A percentile compares a stretch with the other conserved stretches of the same genome.
Conservation (phyloP, 2,329 filamentous ascomycete genomes). For the Aureobasidium sp. region DNA sequence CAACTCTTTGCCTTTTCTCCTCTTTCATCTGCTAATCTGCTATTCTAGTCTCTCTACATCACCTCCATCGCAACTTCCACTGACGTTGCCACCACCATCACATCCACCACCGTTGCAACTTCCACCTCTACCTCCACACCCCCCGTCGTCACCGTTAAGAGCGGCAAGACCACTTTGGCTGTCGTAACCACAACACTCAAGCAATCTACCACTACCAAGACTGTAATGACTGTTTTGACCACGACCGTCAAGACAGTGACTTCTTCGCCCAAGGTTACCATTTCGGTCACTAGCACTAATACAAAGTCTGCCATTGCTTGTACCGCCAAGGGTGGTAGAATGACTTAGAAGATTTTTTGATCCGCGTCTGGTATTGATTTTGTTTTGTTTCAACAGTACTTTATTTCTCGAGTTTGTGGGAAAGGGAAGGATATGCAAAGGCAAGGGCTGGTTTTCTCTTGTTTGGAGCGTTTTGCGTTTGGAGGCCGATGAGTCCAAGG, state of each 20-base stretch:
- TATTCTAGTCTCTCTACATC: slow-evolving; percentile 16
- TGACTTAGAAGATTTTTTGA: slow-evolving; percentile 3
- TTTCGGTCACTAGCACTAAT: slow-evolving; percentile 12
- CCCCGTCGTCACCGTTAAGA: slow-evolving; percentile 4
- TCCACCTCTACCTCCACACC: neutral
- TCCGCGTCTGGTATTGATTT: too few relatives aligned
- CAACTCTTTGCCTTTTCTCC: neutral
- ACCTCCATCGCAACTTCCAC: slow-evolving; percentile 3
- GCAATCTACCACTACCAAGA: slow-evolving; percentile 7
- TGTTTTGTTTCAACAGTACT: too few relatives aligned
- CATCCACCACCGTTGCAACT: slow-evolving; percentile 6
- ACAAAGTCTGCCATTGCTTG: slow-evolving; percentile 12
- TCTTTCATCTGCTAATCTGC: neutral
- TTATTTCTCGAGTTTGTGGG: too few relatives aligned
- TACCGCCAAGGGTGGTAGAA: slow-evolving; percentile 17
- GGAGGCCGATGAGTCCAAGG: too few relatives aligned
- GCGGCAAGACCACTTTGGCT: slow-evolving; percentile 10
- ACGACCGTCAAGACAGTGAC: slow-evolving; percentile 10
- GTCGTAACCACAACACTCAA: neutral
- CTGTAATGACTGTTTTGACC: neutral
- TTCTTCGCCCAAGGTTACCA: slow-evolving; percentile 11
- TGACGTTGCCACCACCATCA: slow-evolving; percentile 10
- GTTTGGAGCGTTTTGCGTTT: too few relatives aligned
- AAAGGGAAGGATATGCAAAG: too few relatives aligned
- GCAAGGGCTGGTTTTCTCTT: too few relatives aligned